Evolutionary conservation across 2,329 filamentous ascomycete species (phyloP), one percentile per base, ranked within the genome.

Genomic region (Diplodia corticola): DNA sequence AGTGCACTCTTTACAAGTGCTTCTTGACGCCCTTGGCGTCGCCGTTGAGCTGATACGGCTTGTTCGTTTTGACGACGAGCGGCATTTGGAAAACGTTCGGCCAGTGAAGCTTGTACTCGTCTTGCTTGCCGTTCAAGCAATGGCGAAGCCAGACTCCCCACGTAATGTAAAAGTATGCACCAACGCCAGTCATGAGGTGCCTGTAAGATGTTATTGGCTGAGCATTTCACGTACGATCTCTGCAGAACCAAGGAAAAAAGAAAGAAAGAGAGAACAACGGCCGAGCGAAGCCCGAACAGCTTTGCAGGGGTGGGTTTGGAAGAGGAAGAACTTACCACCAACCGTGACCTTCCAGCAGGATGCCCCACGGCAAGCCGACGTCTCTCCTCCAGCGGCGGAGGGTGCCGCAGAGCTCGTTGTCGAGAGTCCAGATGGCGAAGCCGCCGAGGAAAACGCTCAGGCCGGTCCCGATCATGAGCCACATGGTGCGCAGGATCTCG

Each of bases 81-180:
- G 88, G 71, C 12, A 77, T 85, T 6, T 81, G 84, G 71, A 87
- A 82, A 15, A 86, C 70, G 26, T 84, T 85, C 1, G 88, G 86
- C 91, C 92, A 96, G 61, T 85, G 73, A 65, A 95, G 79, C 71
- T 85, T 82, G 73, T 88, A 95, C 73, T 93, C 86, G 49, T 90
- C 85, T 72, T 92, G 90, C 53, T 84, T 84, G 3, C 88, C 86
- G 68, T 93, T 91, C 59, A 95, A 80, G 71, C 91, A 92, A 69
- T 90, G 88, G 48, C 91, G 86, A 20, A 95, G 83, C 89, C 91
- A 94, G 28, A 93, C 88, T 15, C 91, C 89, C 91, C 92, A 96
- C 15, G 88, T 82, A 70, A 96, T 92, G 75, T 94, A 92, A 74
- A 89, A 90, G 77, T 96, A 96, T 17, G 91, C 91, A 75, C 92